phyloP scores from a whole-genome alignment of 306 rosid species.

The Erythrophleum fordii region DNA sequence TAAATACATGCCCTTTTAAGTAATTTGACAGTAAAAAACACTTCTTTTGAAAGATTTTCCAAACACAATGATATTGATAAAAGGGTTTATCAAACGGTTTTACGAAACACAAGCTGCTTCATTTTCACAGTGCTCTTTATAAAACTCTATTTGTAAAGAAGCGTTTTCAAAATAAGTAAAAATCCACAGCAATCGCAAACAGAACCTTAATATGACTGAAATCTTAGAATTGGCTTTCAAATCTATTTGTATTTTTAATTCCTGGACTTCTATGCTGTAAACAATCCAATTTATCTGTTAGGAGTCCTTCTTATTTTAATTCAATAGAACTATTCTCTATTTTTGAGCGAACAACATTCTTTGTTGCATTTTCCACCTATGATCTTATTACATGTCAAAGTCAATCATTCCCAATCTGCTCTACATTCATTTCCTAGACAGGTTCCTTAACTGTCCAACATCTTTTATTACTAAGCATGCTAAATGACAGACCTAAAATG shows the following conservation, averaged over 20 bases:
- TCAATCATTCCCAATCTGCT: slow-evolving; percentile 10
- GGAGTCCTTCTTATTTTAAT: neutral
- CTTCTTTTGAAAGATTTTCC: neutral
- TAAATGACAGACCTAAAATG: neutral
- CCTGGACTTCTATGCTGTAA: neutral
- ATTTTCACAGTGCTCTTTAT: neutral
- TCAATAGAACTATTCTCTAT: neutral
- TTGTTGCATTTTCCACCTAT: neutral
- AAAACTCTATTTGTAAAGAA: neutral
- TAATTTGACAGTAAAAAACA: neutral
- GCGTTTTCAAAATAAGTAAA: neutral
- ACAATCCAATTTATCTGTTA: neutral
- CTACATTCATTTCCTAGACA: slow-evolving; percentile 14
- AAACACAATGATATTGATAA: no score
- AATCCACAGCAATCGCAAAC: neutral
- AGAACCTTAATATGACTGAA: neutral
- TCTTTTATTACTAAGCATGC: neutral
- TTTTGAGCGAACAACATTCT: neutral
- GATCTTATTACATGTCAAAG: neutral
- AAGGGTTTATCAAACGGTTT: neutral
- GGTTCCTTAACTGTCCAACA: neutral
- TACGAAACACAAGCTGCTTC: neutral
- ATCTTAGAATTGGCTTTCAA: neutral
- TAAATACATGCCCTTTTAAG: neutral
- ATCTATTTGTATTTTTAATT: neutral